These are phyloP conservation scores for Acer saccharum DNA, from an alignment of 345 rosid species.

Conservation along the genomic window DNA sequence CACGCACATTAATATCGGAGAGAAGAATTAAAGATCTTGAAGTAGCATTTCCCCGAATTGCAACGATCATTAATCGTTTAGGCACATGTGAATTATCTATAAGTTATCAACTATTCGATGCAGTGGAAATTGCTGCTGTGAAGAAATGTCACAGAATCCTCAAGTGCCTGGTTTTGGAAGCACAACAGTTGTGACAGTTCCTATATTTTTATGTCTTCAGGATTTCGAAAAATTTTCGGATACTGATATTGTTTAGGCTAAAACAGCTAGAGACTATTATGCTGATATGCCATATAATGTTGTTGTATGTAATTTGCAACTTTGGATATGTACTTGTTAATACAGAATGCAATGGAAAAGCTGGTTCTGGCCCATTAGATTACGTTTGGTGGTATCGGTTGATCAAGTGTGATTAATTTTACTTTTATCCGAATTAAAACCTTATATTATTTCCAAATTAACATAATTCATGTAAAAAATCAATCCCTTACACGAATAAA, in stretches of 20 bases:
- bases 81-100: background rate
- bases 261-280: no score
- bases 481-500: background rate
- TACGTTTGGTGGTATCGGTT: no score
- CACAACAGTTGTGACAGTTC: background rate
- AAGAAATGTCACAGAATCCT: background rate
- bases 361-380: background rate
- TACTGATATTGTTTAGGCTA: no score
- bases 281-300: background rate
- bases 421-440: no score
- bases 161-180: background rate
- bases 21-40: slow-evolving; percentile 2
- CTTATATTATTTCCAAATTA: no score
- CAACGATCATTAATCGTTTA: background rate
- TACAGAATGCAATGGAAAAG: background rate
- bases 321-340: background rate
- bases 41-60: slow-evolving; percentile 1
- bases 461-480: background rate
- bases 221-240: no score
- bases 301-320: background rate
- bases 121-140: slow-evolving; percentile 1
- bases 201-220: background rate
- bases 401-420: no score
- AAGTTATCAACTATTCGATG: background rate
- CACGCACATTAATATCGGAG: background rate